Evolutionary conservation across 2,329 filamentous ascomycete species (phyloP).

Genomic region (Hymenoscyphus linearis): DNA sequence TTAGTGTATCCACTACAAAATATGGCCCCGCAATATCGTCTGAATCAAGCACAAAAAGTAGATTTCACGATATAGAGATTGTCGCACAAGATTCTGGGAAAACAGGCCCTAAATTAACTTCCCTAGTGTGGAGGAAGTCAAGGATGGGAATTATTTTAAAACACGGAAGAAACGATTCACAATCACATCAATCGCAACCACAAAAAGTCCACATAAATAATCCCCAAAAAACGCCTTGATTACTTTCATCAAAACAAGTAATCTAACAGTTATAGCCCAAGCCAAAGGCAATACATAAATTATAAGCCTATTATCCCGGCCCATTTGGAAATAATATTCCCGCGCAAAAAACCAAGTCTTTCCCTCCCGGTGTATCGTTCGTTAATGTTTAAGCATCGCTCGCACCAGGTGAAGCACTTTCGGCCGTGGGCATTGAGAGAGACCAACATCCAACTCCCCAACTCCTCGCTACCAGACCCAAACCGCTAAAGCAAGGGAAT

Average conservation of each 20-base stretch:
- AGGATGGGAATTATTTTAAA: neutral
- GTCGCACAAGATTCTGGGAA: too few relatives aligned
- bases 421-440: constrained; percentile 42
- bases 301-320: neutral
- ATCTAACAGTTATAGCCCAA: neutral
- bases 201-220: neutral
- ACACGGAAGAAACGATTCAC: neutral
- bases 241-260: neutral
- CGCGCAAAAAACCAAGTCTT: neutral
- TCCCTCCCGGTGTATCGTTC: constrained; percentile 18
- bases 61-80: too few relatives aligned
- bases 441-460: constrained; percentile 39
- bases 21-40: too few relatives aligned
- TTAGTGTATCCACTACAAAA: too few relatives aligned
- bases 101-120: too few relatives aligned
- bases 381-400: constrained; percentile 29
- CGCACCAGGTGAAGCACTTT: constrained; percentile 41
- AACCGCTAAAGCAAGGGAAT: constrained; percentile 39
- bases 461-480: constrained; percentile 49
- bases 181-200: neutral
- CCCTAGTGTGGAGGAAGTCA: neutral
- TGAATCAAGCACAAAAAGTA: too few relatives aligned
- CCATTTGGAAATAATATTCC: neutral
- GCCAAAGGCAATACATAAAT: neutral
- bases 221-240: neutral